Conservation (phyloP, 2,329 filamentous ascomycete species). For the Diaporthe velutina region DNA sequence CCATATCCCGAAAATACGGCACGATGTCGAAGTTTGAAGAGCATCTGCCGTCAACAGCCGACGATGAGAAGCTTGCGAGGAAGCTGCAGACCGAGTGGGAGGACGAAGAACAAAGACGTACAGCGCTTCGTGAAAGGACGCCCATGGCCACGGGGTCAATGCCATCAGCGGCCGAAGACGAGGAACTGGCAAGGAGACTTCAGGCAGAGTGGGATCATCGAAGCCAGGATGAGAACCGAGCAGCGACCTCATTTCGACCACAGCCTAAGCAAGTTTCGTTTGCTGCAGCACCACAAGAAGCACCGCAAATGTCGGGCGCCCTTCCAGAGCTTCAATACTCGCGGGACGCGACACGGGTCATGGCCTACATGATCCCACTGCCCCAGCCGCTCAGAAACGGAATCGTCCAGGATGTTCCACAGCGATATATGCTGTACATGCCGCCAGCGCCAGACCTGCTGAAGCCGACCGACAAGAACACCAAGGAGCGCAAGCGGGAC, state of each 20-base stretch:
- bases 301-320: slow-evolving; percentile 8
- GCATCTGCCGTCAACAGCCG: slow-evolving; percentile 14
- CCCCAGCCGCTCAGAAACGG: slow-evolving; percentile 8
- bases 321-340: slow-evolving; percentile 10
- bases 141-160: neutral
- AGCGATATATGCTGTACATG: slow-evolving; percentile 31
- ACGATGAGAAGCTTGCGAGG: slow-evolving; percentile 16
- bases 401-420: neutral
- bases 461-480: neutral
- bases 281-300: neutral
- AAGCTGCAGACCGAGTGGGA: slow-evolving; percentile 21
- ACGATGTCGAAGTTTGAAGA: neutral
- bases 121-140: neutral
- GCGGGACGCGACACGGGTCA: neutral
- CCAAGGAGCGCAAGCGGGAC: slow-evolving; percentile 33
- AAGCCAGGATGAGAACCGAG: neutral
- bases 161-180: neutral
- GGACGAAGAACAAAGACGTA: neutral
- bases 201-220: neutral
- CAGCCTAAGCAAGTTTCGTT: neutral
- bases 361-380: slow-evolving; percentile 32
- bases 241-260: neutral
- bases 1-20: neutral
- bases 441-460: slow-evolving; percentile 23
- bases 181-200: neutral